Conservation (phyloP, 2,329 filamentous ascomycete genomes). For the Pseudogymnoascus sp. region DNA sequence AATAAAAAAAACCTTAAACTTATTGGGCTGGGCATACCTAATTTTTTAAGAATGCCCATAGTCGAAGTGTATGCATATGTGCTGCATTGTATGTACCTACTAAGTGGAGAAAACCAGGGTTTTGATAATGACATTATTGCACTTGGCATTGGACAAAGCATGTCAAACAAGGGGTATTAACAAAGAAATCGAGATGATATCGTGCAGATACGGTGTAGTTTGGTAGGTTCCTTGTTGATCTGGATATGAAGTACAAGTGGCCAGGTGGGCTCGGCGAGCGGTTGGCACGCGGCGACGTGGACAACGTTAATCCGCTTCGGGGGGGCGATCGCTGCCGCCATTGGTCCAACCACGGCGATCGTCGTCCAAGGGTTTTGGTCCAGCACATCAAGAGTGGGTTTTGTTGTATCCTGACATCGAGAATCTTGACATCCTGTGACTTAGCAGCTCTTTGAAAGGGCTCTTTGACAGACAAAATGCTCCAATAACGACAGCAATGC, state of each 20-base stretch:
- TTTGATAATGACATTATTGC: conserved; percentile 1
- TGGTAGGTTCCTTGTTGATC: background rate
- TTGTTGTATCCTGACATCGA: background rate
- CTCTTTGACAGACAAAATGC: background rate
- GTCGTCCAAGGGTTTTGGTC: background rate
- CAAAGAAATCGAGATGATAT: background rate
- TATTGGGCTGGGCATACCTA: background rate
- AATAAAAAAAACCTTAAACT: background rate
- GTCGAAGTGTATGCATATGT: background rate
- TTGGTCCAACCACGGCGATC: background rate
- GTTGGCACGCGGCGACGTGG: background rate
- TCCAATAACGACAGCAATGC: background rate
- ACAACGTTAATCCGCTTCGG: background rate
- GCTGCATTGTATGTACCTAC: background rate
- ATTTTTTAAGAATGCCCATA: background rate
- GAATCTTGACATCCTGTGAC: background rate
- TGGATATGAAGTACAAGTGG: background rate
- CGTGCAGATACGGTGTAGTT: background rate
- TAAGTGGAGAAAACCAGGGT: conserved; percentile 4
- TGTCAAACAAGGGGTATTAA: background rate
- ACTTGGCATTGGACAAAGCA: background rate
- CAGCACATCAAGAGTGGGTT: background rate
- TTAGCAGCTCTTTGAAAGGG: background rate
- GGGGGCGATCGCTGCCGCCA: background rate
- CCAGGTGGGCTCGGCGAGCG: background rate